A percentile compares a stretch with the other conserved stretches of the same genome.
Evolutionary conservation across 2,329 filamentous ascomycete species (phyloP).

Genomic region (Thelonectria rubi): DNA sequence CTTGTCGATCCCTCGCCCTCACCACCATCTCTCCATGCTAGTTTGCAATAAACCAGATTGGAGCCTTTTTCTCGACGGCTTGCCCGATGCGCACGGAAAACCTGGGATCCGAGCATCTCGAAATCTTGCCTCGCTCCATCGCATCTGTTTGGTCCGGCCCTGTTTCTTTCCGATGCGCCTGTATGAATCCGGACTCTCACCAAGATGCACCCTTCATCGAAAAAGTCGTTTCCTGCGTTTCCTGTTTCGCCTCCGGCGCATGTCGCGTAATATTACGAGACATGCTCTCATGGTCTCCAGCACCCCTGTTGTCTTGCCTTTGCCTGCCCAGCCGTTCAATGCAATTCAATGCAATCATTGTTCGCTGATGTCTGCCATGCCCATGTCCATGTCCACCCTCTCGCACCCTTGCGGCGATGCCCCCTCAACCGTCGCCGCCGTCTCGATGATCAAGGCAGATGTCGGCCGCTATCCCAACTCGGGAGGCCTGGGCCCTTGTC

Average conservation of each 20-base stretch:
- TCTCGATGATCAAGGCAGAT: conserved; percentile 37
- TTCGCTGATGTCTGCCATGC: conserved; percentile 4
- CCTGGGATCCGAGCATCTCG: background rate
- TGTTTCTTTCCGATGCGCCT: background rate
- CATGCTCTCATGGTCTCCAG: conserved; percentile 2
- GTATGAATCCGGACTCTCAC: conserved; percentile 7
- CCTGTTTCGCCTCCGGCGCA: conserved; percentile 12
- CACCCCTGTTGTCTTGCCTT: background rate
- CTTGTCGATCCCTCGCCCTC: conserved; percentile 14
- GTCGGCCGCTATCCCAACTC: conserved; percentile 37
- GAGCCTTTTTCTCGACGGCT: background rate
- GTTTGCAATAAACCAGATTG: conserved; percentile 13
- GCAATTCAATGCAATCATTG: conserved; percentile 1
- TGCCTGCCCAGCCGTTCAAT: conserved; percentile 4
- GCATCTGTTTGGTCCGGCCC: background rate
- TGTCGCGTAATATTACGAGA: conserved; percentile 8
- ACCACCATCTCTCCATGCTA: conserved; percentile 12
- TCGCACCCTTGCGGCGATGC: conserved; percentile 15
- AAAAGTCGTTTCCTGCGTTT: conserved; percentile 8
- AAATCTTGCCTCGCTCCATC: background rate
- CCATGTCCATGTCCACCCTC: conserved; percentile 12
- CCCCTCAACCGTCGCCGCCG: conserved; percentile 36
- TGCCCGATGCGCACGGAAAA: background rate
- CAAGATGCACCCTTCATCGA: conserved; percentile 6
- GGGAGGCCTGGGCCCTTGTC: conserved; percentile 30